Base-by-base conservation (phyloP, 2,329 filamentous ascomycete genomes). In the Thielaviopsis populi region DNA sequence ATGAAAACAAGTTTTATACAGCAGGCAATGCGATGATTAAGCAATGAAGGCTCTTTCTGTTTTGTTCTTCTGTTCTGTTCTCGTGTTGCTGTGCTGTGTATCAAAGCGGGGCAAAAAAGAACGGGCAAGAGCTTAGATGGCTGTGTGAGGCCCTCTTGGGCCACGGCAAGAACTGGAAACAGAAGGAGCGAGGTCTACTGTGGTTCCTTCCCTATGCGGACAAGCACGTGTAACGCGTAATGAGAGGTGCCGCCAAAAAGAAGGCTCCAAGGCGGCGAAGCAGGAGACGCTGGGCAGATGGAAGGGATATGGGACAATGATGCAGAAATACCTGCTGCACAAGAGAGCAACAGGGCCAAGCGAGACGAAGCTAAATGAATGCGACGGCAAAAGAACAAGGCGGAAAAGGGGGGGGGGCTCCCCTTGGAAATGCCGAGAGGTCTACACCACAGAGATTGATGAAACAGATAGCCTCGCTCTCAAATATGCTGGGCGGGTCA, bases 91-190 rank as follows among this genome's bases (percentile, higher is more conserved):
- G 46, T 50, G 46, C 24, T 50, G 24, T 15, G 46, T 50, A 50
- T 27, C 46, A 50, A 50, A 50, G 46, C 58, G 58, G 58, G 58
- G 58, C 17, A 58, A 62, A 43, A 56, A 58, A 63, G 46, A 50
- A 50, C 19, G 11, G 24, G 17, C 46, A n/a, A 13, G 10, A 50
- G 46, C 46, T 50, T 24, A 5, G 17, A 11, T 50, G 11, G 22
- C 22, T 37, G 46, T 50, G 46, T 27, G 46, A 50, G 46, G 46
- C 46, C 46, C 22, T 50, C 15, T 50, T 50, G 15, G 46, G 46
- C 46, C 15, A 24, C 10, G 11, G 46, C 11, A n/a, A n/a, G 19
- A 50, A 15, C 46, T 50, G 24, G 46, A 50, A 50, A 50, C 15
- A 50, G 46, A 22, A 50, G 46, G 46, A 50, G 46, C 46, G 24